Base-by-base conservation (phyloP, 768 basidiomycete genomes). In the Boletus sensibilis region DNA sequence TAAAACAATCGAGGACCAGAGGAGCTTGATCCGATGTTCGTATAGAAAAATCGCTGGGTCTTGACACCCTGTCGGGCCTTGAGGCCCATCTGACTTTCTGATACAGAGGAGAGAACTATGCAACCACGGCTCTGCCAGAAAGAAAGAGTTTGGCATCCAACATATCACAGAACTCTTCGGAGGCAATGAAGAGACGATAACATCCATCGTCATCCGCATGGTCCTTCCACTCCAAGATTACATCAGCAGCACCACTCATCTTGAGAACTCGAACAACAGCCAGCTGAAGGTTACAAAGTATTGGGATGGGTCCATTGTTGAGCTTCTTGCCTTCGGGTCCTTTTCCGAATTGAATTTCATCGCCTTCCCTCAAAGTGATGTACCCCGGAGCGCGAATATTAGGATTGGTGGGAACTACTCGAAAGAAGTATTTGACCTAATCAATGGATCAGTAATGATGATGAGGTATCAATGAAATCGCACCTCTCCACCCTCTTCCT, bases 161-260 rank as follows among this genome's bases (percentile, higher is more conserved):
- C 34, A 34, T 14, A 14, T 34, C 34, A 34, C 29, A n/a, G 33
- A 20, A 21, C 23, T 20, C 39, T 20, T 39, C 20, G 18, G 39
- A 39, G 11, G n/a, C 23, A 49, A 23, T 13, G 37, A 38, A 38
- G 25, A 20, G 35, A 50, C 7, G 37, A 38, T 38, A n/a, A 20
- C 7, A 38, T 27, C 48, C 48, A n/a, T 37, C 37, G 8, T 50
- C 46, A 40, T 54, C 53, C 10, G 47, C 53, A 7, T 20, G 14
- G 35, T 46, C 43, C 44, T 46, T 55, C 55, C 44, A 55, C 18
- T 53, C 18, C 42, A 38, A 16, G 35, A 39, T 27, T 33, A 56
- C n/a, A 44, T 56, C 55, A 21, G 55, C 55, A 25, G 55, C 55
- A 45, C 50, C 55, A 44, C 55, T 56, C 55, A 56, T 52, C 55